These are phyloP conservation scores for Capronia americana DNA, from an alignment of 2,329 filamentous ascomycete species.

Conservation along the genomic window DNA sequence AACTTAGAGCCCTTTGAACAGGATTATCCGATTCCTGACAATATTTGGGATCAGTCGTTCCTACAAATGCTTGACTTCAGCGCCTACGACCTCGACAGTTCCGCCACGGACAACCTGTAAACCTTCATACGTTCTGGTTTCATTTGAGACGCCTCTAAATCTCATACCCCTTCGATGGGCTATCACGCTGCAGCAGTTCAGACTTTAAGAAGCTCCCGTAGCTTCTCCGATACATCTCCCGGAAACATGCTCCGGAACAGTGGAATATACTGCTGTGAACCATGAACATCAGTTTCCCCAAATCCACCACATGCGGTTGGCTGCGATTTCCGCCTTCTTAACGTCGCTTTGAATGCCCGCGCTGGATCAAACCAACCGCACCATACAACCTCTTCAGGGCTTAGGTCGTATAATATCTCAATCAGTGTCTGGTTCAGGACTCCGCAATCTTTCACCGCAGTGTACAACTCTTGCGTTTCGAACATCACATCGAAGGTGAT, in stretches of 20 bases:
- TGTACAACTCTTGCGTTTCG: background rate
- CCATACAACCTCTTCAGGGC: background rate
- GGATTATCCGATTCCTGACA: conserved; percentile 11
- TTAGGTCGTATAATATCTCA: background rate
- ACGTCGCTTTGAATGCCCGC: conserved; percentile 8
- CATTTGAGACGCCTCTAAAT: background rate
- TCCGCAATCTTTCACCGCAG: conserved; percentile 36
- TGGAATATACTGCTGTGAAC: conserved; percentile 3
- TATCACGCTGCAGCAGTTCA: no score
- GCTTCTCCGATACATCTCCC: background rate
- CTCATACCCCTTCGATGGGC: no score
- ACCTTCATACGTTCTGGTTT: background rate
- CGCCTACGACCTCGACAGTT: conserved; percentile 5
- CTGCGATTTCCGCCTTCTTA: background rate
- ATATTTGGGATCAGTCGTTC: conserved; percentile 24
- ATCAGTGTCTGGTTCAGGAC: background rate
- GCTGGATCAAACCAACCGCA: conserved; percentile 7
- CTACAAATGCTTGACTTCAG: conserved; percentile 24
- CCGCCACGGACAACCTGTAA: background rate
- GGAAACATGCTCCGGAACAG: background rate
- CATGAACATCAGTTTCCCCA: conserved; percentile 8
- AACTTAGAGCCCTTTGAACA: background rate
- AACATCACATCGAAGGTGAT: conserved; percentile 15
- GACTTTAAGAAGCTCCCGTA: background rate
- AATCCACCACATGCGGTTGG: background rate